These are phyloP conservation scores for Gillenia trifoliata DNA, from an alignment of 306 rosid species.

Conservation along the genomic window DNA sequence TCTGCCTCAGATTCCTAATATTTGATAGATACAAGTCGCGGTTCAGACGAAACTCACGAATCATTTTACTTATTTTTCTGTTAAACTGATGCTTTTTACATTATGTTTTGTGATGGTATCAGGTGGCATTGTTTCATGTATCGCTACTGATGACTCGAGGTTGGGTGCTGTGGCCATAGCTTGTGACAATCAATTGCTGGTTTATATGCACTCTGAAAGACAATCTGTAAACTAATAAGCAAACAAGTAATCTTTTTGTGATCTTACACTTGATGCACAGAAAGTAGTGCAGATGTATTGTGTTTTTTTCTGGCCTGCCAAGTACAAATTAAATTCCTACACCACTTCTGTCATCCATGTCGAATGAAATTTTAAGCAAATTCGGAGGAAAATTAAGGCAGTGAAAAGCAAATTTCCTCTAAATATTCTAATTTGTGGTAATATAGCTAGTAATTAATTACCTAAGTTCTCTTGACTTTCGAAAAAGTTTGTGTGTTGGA, in stretches of 20 bases:
- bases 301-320: not conserved
- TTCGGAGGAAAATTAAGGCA: no score
- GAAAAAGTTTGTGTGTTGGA: constrained; percentile 90
- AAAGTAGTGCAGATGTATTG: not conserved
- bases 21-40: not conserved
- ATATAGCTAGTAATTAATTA: no score
- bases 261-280: not conserved
- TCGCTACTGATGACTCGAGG: constrained; percentile 56
- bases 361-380: no score
- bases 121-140: constrained; percentile 57
- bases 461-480: constrained; percentile 20
- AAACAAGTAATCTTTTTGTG: not conserved
- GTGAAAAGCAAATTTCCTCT: no score
- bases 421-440: no score
- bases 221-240: not conserved
- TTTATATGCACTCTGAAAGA: constrained; percentile 34
- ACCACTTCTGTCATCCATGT: not conserved
- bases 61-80: not conserved
- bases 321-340: not conserved
- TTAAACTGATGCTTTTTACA: not conserved
- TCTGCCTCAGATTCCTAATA: not conserved
- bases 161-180: constrained; percentile 61
- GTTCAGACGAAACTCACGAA: not conserved
- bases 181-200: constrained; percentile 36
- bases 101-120: not conserved